These are phyloP conservation scores for Tritrichomonas foetus DNA, from an alignment of 208 protist genomes.

Conservation along the genomic window DNA sequence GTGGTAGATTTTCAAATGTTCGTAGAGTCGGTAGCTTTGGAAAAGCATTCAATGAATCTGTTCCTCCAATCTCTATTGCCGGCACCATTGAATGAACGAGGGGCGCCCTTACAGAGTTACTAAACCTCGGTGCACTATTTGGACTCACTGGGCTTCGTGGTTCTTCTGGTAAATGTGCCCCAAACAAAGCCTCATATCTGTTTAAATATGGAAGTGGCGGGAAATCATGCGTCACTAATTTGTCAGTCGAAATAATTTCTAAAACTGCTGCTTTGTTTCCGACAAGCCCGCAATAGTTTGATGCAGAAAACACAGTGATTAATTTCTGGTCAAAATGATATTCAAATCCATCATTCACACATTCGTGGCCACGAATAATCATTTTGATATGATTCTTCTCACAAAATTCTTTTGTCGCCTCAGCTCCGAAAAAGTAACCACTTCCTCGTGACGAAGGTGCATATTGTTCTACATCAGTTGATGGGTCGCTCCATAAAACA, in stretches of 20 bases:
- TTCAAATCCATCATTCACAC: not conserved
- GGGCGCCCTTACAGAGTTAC: too few species aligned
- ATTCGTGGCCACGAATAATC: slow-evolving; percentile 19
- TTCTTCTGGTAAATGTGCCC: too few species aligned
- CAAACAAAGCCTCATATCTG: too few species aligned
- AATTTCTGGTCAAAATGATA: not conserved
- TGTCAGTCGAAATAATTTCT: not conserved
- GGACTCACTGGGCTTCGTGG: too few species aligned
- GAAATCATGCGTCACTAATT: not conserved
- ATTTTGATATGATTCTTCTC: not conserved
- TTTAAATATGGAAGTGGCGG: not conserved
- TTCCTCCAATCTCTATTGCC: too few species aligned
- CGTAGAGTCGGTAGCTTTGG: too few species aligned
- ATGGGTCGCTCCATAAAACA: not conserved
- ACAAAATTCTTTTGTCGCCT: not conserved
- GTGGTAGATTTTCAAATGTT: too few species aligned
- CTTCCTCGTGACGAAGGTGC: not conserved
- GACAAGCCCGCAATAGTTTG: not conserved
- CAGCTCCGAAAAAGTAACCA: not conserved
- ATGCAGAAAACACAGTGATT: not conserved
- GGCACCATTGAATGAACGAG: too few species aligned
- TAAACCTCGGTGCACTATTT: too few species aligned
- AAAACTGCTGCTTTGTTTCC: not conserved
- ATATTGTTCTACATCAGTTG: not conserved
- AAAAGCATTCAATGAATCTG: too few species aligned